These are phyloP conservation scores for Starmera caribaea DNA, from an alignment of 805 yeast genomes.

Conservation along the genomic window DNA sequence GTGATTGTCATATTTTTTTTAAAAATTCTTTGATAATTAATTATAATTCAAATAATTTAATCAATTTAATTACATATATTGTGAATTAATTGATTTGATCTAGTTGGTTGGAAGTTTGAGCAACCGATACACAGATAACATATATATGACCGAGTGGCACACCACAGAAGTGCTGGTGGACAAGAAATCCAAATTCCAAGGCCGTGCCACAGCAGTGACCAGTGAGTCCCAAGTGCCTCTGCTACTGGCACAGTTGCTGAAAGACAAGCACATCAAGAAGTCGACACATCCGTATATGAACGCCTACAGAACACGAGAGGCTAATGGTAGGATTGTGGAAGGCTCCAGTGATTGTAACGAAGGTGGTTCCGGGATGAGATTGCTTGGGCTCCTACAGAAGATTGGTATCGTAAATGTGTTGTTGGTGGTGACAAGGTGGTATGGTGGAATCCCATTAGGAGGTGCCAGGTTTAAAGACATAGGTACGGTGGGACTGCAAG, in stretches of 20 bases:
- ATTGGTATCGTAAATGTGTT: constrained; percentile 42
- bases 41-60: too few relatives aligned
- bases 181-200: constrained; percentile 61
- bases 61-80: too few relatives aligned
- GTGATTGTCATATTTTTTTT: too few relatives aligned
- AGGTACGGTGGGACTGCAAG: constrained; percentile 43
- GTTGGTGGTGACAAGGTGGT: constrained; percentile 72
- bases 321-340: constrained; percentile 17
- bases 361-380: constrained; percentile 57
- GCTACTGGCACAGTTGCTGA: constrained; percentile 26
- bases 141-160: constrained; percentile 26
- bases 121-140: too few relatives aligned
- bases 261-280: constrained; percentile 39
- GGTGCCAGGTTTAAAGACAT: constrained; percentile 63
- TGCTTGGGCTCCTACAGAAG: constrained; percentile 45
- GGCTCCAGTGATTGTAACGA: constrained; percentile 69
- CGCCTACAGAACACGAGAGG: constrained; percentile 51
- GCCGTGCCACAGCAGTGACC: constrained; percentile 36
- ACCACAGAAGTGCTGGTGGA: constrained; percentile 31
- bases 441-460: constrained; percentile 71
- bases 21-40: too few relatives aligned
- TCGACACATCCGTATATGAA: constrained; percentile 68
- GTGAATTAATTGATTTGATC: too few relatives aligned
- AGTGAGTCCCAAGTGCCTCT: constrained; percentile 31
- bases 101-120: too few relatives aligned